These are phyloP conservation scores for Colletotrichum sp. DNA, from an alignment of 2,329 filamentous ascomycete genomes.

Conservation along the genomic window DNA sequence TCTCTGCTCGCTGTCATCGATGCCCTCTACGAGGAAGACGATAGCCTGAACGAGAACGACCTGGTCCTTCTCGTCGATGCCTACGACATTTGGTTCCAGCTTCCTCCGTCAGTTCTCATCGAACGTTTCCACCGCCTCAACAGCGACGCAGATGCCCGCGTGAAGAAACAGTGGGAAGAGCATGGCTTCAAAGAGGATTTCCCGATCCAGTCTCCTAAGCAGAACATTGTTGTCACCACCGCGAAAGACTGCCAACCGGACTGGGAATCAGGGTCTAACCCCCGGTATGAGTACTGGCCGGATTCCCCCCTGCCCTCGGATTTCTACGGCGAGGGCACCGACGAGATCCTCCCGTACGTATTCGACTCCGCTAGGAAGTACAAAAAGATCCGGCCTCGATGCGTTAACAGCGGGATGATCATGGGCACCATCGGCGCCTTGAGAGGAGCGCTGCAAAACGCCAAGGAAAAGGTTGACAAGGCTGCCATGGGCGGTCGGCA, in stretches of 20 bases:
- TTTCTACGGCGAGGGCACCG: conserved; percentile 38
- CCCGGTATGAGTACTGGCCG: conserved; percentile 41
- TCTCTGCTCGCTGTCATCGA: conserved; percentile 35
- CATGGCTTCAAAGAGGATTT: conserved; percentile 22
- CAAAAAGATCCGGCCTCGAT: conserved; percentile 35
- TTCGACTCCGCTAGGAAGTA: conserved; percentile 38
- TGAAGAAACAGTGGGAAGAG: conserved; percentile 27
- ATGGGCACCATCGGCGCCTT: conserved; percentile 38
- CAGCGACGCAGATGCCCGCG: conserved; percentile 34
- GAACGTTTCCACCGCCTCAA: conserved; percentile 40
- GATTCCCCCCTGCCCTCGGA: conserved; percentile 36
- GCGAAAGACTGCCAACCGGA: conserved; percentile 41
- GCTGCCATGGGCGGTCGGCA: conserved; percentile 33
- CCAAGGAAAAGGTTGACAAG: conserved; percentile 32
- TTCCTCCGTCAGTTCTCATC: conserved; percentile 41
- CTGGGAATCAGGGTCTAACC: conserved; percentile 36
- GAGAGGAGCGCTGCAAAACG: conserved; percentile 26
- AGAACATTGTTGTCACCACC: conserved; percentile 36
- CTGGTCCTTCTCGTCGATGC: conserved; percentile 41
- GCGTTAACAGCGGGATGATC: conserved; percentile 39
- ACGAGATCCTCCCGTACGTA: conserved; percentile 27
- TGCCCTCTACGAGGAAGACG: conserved; percentile 27
- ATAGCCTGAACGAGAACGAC: conserved; percentile 31
- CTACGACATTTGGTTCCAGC: conserved; percentile 44
- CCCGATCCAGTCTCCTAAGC: conserved; percentile 33